phyloP scores from a whole-genome alignment of 1,139 yeast genomes.

The Ogataea hybrid region DNA sequence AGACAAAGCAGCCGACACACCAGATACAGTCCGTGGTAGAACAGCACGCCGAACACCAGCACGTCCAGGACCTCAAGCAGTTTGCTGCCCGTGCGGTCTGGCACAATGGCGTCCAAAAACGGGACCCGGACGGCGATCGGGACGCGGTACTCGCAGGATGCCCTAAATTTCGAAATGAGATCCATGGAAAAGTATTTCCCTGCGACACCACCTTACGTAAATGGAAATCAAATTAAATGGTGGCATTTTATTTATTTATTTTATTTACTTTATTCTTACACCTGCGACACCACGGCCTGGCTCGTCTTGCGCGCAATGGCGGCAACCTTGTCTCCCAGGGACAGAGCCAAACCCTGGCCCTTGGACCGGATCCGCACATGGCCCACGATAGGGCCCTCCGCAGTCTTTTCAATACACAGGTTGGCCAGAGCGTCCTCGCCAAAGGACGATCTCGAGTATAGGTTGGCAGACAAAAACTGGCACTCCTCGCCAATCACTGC shows the following conservation, averaged over 20 bases:
- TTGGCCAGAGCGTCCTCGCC: constrained; percentile 99
- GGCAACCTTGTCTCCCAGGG: constrained; percentile 93
- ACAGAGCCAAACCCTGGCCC: constrained; percentile 97
- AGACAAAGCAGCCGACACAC: constrained; percentile 47
- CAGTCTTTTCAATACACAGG: constrained; percentile 82
- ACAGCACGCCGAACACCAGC: constrained; percentile 37
- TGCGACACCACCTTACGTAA: background rate
- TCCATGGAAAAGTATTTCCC: constrained; percentile 3
- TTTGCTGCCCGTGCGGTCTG: constrained; percentile 9
- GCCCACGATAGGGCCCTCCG: constrained; percentile 79
- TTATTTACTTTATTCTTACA: constrained; percentile 24
- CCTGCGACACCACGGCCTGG: constrained; percentile 37
- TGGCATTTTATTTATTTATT: background rate
- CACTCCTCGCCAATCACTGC: constrained; percentile 86
- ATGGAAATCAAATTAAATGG: background rate
- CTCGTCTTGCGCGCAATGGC: constrained; percentile 61
- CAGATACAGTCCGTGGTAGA: constrained; percentile 39
- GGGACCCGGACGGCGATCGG: constrained; percentile 24
- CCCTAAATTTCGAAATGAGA: constrained; percentile 11
- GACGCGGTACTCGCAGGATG: constrained; percentile 17
- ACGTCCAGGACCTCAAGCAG: constrained; percentile 33
- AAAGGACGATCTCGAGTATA: constrained; percentile 89
- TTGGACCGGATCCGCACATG: constrained; percentile 96
- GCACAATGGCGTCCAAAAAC: constrained; percentile 21
- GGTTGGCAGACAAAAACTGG: constrained; percentile 89